Evolutionary conservation across 495 filamentous ascomycete species (phyloP), one percentile per base, ranked within the genome.

Genomic region (Aspergillus conjunctus): DNA sequence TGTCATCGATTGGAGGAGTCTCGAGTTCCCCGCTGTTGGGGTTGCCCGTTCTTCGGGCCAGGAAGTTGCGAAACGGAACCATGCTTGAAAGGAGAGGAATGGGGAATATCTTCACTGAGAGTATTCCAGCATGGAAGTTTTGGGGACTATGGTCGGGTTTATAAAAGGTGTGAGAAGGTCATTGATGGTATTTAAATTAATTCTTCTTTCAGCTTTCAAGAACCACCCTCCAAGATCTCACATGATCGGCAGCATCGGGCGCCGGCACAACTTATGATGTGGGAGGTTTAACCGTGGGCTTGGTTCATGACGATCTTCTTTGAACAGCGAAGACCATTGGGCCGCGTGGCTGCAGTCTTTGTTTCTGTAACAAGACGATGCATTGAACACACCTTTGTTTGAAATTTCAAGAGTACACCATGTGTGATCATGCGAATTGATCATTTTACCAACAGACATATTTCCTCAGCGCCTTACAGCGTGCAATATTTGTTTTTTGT

Each of bases 21-120:
- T 84, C 83, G 49, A 77, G 69, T 59, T 76, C 70, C 59, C 54
- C 68, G 53, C 71, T 71, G 66, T 77, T 79, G 60, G 75, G 64
- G 59, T 70, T 70, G 39, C 81, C 83, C 56, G 82, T 69, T 55
- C 84, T 86, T 67, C 85, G 84, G 49, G 79, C 77, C 68, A 92
- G 87, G 18, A 88, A 83, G 72, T 91, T 92, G 63, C 88, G 87
- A 70, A 91, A 89, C n/a, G 77, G 80, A 64, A 87, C 81, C 89
- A 92, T 91, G 43, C 61, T 80, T 26, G 54, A 26, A 32, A 17
- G 20, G 21, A n/a, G 20, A n/a, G 22, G 56, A 32, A 26, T 48
- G 33, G 56, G 41, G n/a, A 44, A 48, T 48, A 22, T 48, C n/a
- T 48, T 48, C 44, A 48, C 7, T 7, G n/a, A 3, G 7, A 22